Base-by-base conservation (phyloP, 352 stramenopile genomes). In the Globisporangium cystogenes region DNA sequence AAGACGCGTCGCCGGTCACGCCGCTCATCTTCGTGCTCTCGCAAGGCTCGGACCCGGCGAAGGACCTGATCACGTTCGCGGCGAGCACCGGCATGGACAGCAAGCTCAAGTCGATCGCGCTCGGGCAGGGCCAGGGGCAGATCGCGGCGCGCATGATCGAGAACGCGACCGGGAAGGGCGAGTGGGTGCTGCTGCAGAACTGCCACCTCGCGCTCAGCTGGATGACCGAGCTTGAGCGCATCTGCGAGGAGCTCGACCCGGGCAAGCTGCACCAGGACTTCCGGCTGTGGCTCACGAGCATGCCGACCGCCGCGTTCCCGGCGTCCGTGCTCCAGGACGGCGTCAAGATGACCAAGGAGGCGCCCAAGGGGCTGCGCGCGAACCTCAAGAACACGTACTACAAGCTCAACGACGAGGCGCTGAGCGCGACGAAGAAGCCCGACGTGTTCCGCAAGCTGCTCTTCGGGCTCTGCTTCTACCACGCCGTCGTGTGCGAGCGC, bases 301-400 rank as follows among this genome's bases (percentile, higher is more conserved):
- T 74, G 57, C 72, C 65, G 27, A 97, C 72, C 36, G 88, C 67
- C 49, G 78, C 60, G 45, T 95, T 95, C 62, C 95, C 95, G 0
- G 90, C 96, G 0, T 90, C 87, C 0, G 91, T 98, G 21, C 78
- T 98, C 8, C 95, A 98, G 64, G 95, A 96, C 48, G 86, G 93
- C 11, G 91, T 98, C 7, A 98, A 98, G 64, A 98, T 98, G 89
- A 98, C 95, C 2, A 98, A 98, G 53, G 95, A 98, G 54, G 90
- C 95, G 0, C 95, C 95, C 0, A 98, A 97, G 49, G 95, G 95
- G 0, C 59, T 98, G 47, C 79, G 87, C 18, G 90, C 93, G 0
- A 98, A 98, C 68, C 62, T 98, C 24, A 95, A 93, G 33, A 95
- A 93, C 61, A 94, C 90, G 26, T 98, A 98, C 58, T 96, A 93